Percentiles rank a stretch among this genome's conserved stretches.
These are phyloP conservation scores for Globisporangium spinosum DNA, from an alignment of 352 stramenopile genomes.

Conservation along the genomic window DNA sequence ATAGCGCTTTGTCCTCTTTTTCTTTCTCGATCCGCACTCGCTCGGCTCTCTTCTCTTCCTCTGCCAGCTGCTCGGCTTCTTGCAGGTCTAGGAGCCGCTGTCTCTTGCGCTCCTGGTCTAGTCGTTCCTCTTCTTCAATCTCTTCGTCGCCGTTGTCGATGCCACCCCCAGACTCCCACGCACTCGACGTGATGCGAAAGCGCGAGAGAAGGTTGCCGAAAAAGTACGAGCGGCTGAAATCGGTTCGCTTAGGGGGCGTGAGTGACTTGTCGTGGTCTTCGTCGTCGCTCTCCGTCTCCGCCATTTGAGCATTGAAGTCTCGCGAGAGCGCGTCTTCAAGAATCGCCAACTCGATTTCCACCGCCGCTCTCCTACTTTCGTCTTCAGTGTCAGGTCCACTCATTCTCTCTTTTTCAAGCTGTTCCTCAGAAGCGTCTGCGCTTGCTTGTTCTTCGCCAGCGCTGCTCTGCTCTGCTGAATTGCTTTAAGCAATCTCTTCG, in stretches of 20 bases:
- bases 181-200: conserved; percentile 39
- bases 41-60: conserved; percentile 53
- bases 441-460: conserved; percentile 9
- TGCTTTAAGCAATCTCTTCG: conserved; percentile 18
- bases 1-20: conserved; percentile 51
- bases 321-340: conserved; percentile 35
- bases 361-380: conserved; percentile 11
- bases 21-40: conserved; percentile 54
- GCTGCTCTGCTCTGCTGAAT: conserved; percentile 12
- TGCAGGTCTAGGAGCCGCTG: conserved; percentile 60
- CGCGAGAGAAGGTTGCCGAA: conserved; percentile 54
- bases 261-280: conserved; percentile 39
- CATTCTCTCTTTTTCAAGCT: conserved; percentile 1
- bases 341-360: conserved; percentile 29
- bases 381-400: conserved; percentile 2
- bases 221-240: conserved; percentile 72
- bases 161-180: conserved; percentile 53
- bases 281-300: conserved; percentile 43
- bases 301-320: conserved; percentile 23
- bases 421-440: neutral
- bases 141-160: conserved; percentile 76
- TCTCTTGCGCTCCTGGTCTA: conserved; percentile 51
- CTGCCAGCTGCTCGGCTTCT: conserved; percentile 51
- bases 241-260: conserved; percentile 48
- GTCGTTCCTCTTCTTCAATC: conserved; percentile 58